phyloP scores from a whole-genome alignment of 2,329 filamentous ascomycete species.

The Pseudogymnoascus sp. region DNA sequence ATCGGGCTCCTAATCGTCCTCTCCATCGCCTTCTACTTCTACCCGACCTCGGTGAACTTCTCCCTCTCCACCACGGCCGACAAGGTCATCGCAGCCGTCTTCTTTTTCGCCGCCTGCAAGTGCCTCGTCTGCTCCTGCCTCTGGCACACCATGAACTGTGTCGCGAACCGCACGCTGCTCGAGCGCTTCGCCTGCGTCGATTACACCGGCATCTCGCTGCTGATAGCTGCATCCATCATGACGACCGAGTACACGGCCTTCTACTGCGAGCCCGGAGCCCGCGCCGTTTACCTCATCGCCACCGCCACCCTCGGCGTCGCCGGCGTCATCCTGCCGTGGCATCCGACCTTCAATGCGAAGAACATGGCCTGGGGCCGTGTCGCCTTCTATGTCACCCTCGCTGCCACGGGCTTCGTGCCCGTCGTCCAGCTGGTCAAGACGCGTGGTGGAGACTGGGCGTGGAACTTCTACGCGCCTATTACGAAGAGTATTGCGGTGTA shows the following conservation, averaged over 20 bases:
- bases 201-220: constrained; percentile 91
- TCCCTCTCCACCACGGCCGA: constrained; percentile 78
- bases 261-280: constrained; percentile 87
- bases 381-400: constrained; percentile 81
- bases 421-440: constrained; percentile 75
- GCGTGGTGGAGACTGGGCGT: constrained; percentile 71
- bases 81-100: constrained; percentile 82
- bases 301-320: constrained; percentile 76
- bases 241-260: constrained; percentile 98
- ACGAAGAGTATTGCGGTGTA: constrained; percentile 83
- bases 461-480: constrained; percentile 83
- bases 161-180: constrained; percentile 80
- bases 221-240: constrained; percentile 94
- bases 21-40: constrained; percentile 89
- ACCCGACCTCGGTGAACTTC: constrained; percentile 83
- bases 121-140: constrained; percentile 91
- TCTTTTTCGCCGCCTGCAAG: constrained; percentile 93
- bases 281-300: constrained; percentile 76
- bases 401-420: constrained; percentile 80
- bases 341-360: constrained; percentile 83
- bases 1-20: constrained; percentile 85
- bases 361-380: constrained; percentile 94
- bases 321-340: constrained; percentile 90
- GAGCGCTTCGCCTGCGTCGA: constrained; percentile 96
- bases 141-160: constrained; percentile 99